These are phyloP conservation scores for Boletus rubescentipes DNA, from an alignment of 768 basidiomycete genomes.

Conservation along the genomic window DNA sequence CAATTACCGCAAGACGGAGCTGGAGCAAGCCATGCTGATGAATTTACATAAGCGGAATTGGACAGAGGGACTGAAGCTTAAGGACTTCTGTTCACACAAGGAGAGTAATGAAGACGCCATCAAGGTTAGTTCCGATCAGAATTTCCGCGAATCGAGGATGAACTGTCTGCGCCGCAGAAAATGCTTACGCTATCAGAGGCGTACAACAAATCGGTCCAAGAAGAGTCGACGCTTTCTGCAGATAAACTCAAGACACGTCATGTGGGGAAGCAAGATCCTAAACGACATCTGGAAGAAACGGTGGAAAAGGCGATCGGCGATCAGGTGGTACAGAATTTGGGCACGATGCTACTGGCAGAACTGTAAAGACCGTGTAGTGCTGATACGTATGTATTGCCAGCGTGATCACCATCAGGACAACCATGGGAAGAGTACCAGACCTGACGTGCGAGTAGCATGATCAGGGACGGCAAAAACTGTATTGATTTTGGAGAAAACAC, in stretches of 20 bases:
- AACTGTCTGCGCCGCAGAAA: conserved; percentile 33
- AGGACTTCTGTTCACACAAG: conserved; percentile 88
- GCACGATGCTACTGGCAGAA: conserved; percentile 93
- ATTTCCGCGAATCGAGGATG: conserved; percentile 16
- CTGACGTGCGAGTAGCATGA: background rate
- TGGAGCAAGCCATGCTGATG: conserved; percentile 98
- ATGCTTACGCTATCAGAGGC: conserved; percentile 92
- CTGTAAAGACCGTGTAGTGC: conserved; percentile 45
- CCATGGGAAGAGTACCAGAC: background rate
- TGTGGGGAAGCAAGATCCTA: conserved; percentile 97
- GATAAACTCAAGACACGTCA: conserved; percentile 97
- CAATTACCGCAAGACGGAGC: conserved; percentile 96
- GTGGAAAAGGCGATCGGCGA: conserved; percentile 98
- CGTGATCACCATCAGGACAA: conserved; percentile 2
- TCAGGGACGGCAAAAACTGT: conserved; percentile 7
- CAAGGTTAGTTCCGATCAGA: conserved; percentile 60
- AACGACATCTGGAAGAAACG: conserved; percentile 94
- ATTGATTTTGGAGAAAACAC: background rate
- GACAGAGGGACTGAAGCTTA: conserved; percentile 94
- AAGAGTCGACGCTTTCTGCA: conserved; percentile 91
- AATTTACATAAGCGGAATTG: conserved; percentile 98
- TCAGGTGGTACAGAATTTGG: conserved; percentile 93
- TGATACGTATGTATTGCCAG: background rate
- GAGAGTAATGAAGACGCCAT: conserved; percentile 89
- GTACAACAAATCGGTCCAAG: conserved; percentile 98